These are phyloP conservation scores for Thinopyrum elongatum DNA, from an alignment of 176 grass and related monocot genomes.

Conservation along the genomic window DNA sequence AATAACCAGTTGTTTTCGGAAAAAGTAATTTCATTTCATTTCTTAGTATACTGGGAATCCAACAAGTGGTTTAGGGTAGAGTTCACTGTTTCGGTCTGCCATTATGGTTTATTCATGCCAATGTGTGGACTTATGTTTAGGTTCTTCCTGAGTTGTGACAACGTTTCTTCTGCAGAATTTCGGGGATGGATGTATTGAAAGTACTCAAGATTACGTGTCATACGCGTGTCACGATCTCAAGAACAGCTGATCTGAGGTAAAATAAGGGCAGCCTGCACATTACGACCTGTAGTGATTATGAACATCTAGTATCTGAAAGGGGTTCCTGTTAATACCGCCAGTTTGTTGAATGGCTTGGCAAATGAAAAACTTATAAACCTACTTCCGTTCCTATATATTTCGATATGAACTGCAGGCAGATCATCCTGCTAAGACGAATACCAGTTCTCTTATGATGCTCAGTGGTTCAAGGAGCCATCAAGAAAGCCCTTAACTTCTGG, in stretches of 20 bases:
- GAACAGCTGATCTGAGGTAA: constrained; percentile 75
- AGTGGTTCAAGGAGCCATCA: constrained; percentile 58
- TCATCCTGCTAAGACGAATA: constrained; percentile 65
- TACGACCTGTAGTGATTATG: background rate
- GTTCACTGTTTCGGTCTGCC: background rate
- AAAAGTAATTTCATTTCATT: constrained; percentile 9
- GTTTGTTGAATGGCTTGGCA: background rate
- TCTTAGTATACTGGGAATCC: background rate
- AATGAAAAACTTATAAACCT: background rate
- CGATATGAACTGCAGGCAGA: constrained; percentile 84
- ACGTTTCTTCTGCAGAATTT: constrained; percentile 57
- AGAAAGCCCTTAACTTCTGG: constrained; percentile 59
- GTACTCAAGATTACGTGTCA: constrained; percentile 61
- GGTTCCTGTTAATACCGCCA: background rate
- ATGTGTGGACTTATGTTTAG: background rate
- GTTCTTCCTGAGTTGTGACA: background rate
- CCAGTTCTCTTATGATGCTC: constrained; percentile 55
- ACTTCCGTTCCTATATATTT: background rate
- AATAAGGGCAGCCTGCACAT: constrained; percentile 7
- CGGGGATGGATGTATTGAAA: constrained; percentile 65
- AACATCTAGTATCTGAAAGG: background rate
- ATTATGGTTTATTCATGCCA: constrained; percentile 9
- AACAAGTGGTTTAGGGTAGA: background rate
- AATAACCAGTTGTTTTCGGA: background rate
- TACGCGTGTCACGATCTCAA: constrained; percentile 49